Evolutionary conservation across 2,329 filamentous ascomycete genomes (phyloP).

Genomic region (Lasiodiplodia sp.): DNA sequence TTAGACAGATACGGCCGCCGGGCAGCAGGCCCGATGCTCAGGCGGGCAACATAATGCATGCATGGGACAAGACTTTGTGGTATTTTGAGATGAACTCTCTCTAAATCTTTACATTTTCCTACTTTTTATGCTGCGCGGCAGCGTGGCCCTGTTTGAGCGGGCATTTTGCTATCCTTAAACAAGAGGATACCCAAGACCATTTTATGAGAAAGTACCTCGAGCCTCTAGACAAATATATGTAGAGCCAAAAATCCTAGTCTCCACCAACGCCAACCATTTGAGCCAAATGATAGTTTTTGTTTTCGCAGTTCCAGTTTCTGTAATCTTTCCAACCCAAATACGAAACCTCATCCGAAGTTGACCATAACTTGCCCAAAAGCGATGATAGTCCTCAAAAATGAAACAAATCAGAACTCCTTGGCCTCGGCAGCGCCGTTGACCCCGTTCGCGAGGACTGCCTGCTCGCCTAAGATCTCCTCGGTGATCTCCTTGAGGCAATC

Average conservation of each 20-base stretch:
- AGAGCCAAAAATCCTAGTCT: neutral
- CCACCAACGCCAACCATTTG: neutral
- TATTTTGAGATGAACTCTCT: neutral
- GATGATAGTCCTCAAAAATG: neutral
- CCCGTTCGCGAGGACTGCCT: conserved; percentile 15
- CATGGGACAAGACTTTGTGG: neutral
- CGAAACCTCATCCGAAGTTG: neutral
- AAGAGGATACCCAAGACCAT: conserved; percentile 8
- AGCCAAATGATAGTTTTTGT: conserved; percentile 12
- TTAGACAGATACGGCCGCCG: neutral
- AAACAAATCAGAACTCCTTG: conserved; percentile 22
- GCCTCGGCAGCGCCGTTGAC: conserved; percentile 17
- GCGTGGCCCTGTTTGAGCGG: neutral
- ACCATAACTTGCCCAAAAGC: neutral
- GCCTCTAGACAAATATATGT: conserved; percentile 5
- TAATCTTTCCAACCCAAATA: conserved; percentile 2
- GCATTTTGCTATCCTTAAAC: neutral
- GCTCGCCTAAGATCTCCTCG: neutral
- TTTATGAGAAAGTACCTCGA: neutral
- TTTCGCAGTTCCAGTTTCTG: neutral
- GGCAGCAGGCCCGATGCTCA: neutral
- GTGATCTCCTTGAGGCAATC: conserved; percentile 48
- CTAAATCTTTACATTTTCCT: neutral
- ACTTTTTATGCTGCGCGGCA: conserved; percentile 5
- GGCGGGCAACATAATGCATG: neutral